phyloP scores from a whole-genome alignment of 208 protist species.

The Acanthamoeba healyi region DNA sequence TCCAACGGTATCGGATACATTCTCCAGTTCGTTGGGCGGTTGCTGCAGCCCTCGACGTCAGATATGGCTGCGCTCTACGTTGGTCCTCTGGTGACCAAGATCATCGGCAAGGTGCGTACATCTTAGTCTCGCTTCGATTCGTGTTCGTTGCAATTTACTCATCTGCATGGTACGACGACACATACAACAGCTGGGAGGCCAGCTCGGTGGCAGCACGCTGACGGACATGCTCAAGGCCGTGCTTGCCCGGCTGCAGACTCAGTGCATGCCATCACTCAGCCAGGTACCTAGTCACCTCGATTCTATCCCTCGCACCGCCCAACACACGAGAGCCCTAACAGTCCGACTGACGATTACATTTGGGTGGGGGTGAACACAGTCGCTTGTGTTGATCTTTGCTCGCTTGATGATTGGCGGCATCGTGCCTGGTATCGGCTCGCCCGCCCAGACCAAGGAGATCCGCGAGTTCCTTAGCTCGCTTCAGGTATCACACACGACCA shows the following conservation, averaged over 20 bases:
- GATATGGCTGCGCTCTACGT: constrained; percentile 64
- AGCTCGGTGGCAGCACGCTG: constrained; percentile 3
- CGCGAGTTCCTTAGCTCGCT: constrained; percentile 13
- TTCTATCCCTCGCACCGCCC: not conserved
- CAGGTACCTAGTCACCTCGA: not conserved
- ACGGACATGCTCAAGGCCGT: constrained; percentile 69
- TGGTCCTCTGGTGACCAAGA: constrained; percentile 51
- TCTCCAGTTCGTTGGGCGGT: not conserved
- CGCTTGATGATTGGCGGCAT: constrained; percentile 60
- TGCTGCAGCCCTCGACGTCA: constrained; percentile 22
- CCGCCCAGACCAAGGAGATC: constrained; percentile 21
- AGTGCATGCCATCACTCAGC: constrained; percentile 29
- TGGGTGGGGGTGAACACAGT: not conserved
- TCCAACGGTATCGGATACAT: constrained; percentile 30
- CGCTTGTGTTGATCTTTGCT: constrained; percentile 57
- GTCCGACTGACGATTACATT: too few species aligned
- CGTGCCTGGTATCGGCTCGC: not conserved
- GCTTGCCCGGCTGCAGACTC: constrained; percentile 11
- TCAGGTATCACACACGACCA: not conserved
- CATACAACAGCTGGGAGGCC: not conserved
- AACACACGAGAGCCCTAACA: too few species aligned
- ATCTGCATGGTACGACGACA: not conserved
- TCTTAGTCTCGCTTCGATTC: not conserved
- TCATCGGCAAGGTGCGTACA: constrained; percentile 21
- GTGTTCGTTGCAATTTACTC: not conserved